A percentile compares a stretch with the other conserved stretches of the same genome.
Evolutionary conservation across 176 grass and related monocot genomes (phyloP).

Genomic region (Thinopyrum elongatum): DNA sequence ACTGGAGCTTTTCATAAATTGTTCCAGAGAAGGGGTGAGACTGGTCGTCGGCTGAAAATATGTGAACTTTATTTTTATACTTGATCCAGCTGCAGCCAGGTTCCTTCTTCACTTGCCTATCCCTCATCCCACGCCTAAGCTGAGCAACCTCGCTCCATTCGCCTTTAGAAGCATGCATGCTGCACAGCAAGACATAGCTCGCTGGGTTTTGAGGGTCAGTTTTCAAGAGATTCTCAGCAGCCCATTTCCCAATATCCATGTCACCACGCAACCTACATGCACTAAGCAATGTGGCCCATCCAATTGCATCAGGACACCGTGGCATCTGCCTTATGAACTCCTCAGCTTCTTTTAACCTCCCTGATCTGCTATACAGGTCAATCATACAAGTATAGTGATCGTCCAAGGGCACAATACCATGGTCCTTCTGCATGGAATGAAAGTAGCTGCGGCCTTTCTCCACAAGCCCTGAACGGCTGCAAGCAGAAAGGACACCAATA

Average conservation of each 20-base stretch:
- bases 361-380: conserved; percentile 72
- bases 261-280: conserved; percentile 52
- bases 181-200: conserved; percentile 63
- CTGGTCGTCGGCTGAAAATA: conserved; percentile 73
- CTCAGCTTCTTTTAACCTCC: conserved; percentile 55
- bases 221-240: conserved; percentile 63
- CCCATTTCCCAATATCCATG: conserved; percentile 75
- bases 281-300: conserved; percentile 65
- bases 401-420: conserved; percentile 46
- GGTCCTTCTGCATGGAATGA: conserved; percentile 50
- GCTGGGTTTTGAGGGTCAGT: conserved; percentile 61
- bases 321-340: conserved; percentile 75
- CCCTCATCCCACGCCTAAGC: conserved; percentile 65
- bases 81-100: conserved; percentile 84
- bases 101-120: conserved; percentile 68
- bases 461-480: conserved; percentile 60
- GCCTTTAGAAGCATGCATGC: conserved; percentile 66
- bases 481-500: conserved; percentile 68
- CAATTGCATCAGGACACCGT: conserved; percentile 50
- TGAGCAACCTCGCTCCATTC: conserved; percentile 61
- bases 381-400: conserved; percentile 80
- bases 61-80: conserved; percentile 76
- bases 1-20: conserved; percentile 61
- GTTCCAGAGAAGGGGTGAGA: conserved; percentile 51
- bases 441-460: conserved; percentile 65